Base-by-base conservation (phyloP, 2,329 filamentous ascomycete genomes). In the Trichoderma sp. region DNA sequence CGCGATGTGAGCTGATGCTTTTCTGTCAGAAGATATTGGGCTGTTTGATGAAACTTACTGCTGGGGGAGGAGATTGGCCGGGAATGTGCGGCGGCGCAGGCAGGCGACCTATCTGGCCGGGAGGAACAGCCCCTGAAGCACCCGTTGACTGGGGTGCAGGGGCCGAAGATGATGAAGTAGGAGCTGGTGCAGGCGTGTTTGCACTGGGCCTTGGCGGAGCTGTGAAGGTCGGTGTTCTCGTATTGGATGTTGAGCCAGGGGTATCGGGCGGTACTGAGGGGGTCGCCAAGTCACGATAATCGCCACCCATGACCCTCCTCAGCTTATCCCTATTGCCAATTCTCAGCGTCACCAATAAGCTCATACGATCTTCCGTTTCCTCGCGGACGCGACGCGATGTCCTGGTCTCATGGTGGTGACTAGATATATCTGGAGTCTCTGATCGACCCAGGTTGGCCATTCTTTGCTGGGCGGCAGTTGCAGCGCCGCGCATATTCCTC, bases 401-500 rank as follows among this genome's bases (percentile, higher is more conserved):
- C 74, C 94, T 85, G 1, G 91, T 88, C 78, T 97, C 93, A 76
- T 90, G 89, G 74, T 89, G 89, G 73, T 90, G 90, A 43, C 86
- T 83, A 67, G 84, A 86, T 11, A 90, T 84, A 78, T 98, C 96
- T 3, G 96, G 96, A 0, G 96, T 98, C 77, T 94, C 92, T 37
- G 95, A 97, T 71, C 96, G 90, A 61, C 90, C 89, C 61, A 93
- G 78, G 72, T 92, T 91, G 43, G 91, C 91, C 88, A 98, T 95
- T 68, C 94, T 91, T 72, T 93, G 92, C 77, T 95, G 92, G 5
- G 95, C 95, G 55, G 91, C 92, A 31, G 90, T 91, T 19, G 95
- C 95, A 19, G 95, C 95, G 65, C 93, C 94, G 68, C 95, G 90
- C 88, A 97, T 94, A 60, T 91, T 91, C 77, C 95, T 88, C 10